phyloP scores from a whole-genome alignment of 768 basidiomycete genomes.

The Amanita brunnescens region DNA sequence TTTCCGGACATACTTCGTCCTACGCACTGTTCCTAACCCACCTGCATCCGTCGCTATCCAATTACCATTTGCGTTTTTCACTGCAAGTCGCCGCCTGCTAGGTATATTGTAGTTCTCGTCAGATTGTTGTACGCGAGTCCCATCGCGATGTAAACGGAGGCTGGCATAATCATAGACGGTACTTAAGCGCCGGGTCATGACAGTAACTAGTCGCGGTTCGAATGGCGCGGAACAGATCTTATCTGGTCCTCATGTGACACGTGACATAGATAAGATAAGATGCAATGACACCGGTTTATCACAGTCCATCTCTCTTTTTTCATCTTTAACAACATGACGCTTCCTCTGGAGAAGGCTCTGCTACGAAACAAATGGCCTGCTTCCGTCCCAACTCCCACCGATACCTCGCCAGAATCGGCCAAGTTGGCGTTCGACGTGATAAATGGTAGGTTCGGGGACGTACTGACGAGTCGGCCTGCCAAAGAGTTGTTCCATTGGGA shows the following conservation, averaged over 20 bases:
- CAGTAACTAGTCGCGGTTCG: no score
- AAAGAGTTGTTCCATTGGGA: conserved; percentile 26
- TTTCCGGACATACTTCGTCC: not conserved
- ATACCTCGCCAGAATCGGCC: conserved; percentile 10
- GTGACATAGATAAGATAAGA: not conserved
- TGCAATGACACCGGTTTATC: not conserved
- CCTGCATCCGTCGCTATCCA: conserved; percentile 65
- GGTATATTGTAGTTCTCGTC: conserved; percentile 13
- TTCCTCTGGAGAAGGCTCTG: conserved; percentile 43
- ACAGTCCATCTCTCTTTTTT: not conserved
- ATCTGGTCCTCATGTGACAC: not conserved
- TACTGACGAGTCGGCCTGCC: conserved; percentile 37
- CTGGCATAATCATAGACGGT: conserved; percentile 60
- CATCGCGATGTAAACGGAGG: conserved; percentile 59
- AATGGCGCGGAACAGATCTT: no score
- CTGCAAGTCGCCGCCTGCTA: not conserved
- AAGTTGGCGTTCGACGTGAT: conserved; percentile 47
- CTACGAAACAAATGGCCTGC: conserved; percentile 40
- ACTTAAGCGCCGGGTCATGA: conserved; percentile 27
- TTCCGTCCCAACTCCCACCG: conserved; percentile 13
- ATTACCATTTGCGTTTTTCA: conserved; percentile 44
- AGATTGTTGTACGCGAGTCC: conserved; percentile 46
- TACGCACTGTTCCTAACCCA: conserved; percentile 32
- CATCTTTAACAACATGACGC: not conserved
- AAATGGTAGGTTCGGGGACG: conserved; percentile 49